Conservation (phyloP, 176 grass and related monocot genomes). For the Phyllostachys edulis region DNA sequence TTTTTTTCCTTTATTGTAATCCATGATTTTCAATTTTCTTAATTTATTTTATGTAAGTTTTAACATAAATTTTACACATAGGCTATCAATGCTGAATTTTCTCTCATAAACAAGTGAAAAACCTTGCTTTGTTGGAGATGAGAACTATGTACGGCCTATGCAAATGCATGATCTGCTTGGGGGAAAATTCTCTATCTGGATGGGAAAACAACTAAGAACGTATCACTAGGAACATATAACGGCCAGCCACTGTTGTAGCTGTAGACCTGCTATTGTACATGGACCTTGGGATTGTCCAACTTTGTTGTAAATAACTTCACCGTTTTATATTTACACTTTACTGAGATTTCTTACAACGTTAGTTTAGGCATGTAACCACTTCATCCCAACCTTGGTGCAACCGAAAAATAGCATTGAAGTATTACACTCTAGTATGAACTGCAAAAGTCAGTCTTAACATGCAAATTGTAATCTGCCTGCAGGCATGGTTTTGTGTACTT, state of each 20-base stretch:
- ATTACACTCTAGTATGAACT: neutral
- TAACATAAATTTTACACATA: neutral
- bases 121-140: neutral
- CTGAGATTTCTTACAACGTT: conserved; percentile 8
- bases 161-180: conserved; percentile 1
- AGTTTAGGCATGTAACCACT: conserved; percentile 5
- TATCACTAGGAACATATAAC: conserved; percentile 5
- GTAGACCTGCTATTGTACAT: conserved; percentile 30
- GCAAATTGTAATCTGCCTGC: neutral
- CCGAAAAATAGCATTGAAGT: neutral
- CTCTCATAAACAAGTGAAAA: neutral
- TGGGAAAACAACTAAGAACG: neutral
- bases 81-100: neutral
- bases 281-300: conserved; percentile 21
- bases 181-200: neutral
- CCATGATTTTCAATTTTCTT: neutral
- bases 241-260: conserved; percentile 11
- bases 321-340: conserved; percentile 29
- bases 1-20: conserved; percentile 7
- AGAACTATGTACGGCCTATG: neutral
- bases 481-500: neutral
- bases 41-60: neutral
- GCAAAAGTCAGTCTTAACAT: neutral
- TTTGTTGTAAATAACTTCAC: conserved; percentile 26
- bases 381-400: conserved; percentile 13